Evolutionary conservation across 1,139 yeast genomes (phyloP).

Genomic region (Debaryomycetaceae sp.): DNA sequence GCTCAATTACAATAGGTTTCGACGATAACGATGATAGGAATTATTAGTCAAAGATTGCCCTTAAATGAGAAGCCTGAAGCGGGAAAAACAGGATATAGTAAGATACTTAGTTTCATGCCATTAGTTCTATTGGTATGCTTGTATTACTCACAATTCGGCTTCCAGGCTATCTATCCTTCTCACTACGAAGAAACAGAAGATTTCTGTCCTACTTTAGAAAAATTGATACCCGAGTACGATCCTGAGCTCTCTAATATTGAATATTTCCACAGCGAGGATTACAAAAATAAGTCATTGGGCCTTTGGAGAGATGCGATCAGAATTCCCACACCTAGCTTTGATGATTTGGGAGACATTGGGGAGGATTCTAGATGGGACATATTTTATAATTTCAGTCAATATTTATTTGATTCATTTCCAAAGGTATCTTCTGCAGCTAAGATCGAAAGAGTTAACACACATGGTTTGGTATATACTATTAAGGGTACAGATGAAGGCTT

Average conservation of each 20-base stretch:
- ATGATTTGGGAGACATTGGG: conserved; percentile 33
- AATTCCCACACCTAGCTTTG: conserved; percentile 35
- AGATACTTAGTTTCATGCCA: background rate
- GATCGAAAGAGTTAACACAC: conserved; percentile 52
- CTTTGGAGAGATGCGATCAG: conserved; percentile 25
- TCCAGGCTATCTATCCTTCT: background rate
- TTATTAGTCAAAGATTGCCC: background rate
- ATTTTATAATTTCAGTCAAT: conserved; percentile 46
- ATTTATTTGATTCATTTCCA: conserved; percentile 51
- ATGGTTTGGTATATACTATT: conserved; percentile 61
- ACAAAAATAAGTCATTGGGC: background rate
- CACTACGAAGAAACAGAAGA: background rate
- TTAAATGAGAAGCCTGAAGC: background rate
- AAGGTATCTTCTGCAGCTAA: conserved; percentile 38
- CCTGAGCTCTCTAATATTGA: conserved; percentile 8
- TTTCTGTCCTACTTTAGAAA: conserved; percentile 11
- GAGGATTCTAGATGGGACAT: conserved; percentile 29
- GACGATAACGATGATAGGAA: too few species aligned
- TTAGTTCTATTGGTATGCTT: background rate
- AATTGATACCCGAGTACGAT: conserved; percentile 14
- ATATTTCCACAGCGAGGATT: conserved; percentile 18
- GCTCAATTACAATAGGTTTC: too few species aligned
- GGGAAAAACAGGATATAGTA: background rate
- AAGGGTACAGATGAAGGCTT: conserved; percentile 44
- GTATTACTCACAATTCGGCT: background rate